These are phyloP conservation scores for Rhynchosporium agropyri DNA, from an alignment of 2,329 filamentous ascomycete species.

Conservation along the genomic window DNA sequence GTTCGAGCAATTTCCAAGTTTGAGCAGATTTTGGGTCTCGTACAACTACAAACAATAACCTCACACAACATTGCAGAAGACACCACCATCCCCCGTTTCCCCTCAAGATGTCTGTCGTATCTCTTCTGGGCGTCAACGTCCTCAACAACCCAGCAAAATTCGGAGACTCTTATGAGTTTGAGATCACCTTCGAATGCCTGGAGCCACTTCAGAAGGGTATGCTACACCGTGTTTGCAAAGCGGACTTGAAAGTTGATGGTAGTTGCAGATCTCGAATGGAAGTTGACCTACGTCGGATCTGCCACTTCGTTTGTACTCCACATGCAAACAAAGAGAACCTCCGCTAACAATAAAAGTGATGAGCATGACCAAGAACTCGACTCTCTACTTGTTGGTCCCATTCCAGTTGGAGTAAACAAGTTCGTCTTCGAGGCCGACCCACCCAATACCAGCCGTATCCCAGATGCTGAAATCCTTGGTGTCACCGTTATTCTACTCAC, in stretches of 20 bases:
- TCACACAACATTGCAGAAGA: not conserved
- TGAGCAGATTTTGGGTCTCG: conserved; percentile 5
- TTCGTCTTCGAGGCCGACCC: conserved; percentile 97
- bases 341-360: conserved; percentile 35
- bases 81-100: conserved; percentile 3
- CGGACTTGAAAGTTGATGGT: conserved; percentile 28
- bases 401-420: conserved; percentile 97
- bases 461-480: conserved; percentile 91
- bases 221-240: conserved; percentile 29
- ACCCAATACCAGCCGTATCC: conserved; percentile 87
- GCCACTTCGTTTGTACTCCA: conserved; percentile 77
- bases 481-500: conserved; percentile 97
- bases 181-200: conserved; percentile 98
- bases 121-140: conserved; percentile 91
- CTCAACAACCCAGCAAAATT: conserved; percentile 97
- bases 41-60: conserved; percentile 3
- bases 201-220: conserved; percentile 90
- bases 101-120: conserved; percentile 86
- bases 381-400: conserved; percentile 93
- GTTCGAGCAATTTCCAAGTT: not conserved
- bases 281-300: conserved; percentile 97
- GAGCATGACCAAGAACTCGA: conserved; percentile 99
- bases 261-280: conserved; percentile 89
- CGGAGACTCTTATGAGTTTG: conserved; percentile 90
- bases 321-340: conserved; percentile 4